Evolutionary conservation across 2,329 filamentous ascomycete genomes (phyloP).

Genomic region (Aaosphaeria pasadenensis): DNA sequence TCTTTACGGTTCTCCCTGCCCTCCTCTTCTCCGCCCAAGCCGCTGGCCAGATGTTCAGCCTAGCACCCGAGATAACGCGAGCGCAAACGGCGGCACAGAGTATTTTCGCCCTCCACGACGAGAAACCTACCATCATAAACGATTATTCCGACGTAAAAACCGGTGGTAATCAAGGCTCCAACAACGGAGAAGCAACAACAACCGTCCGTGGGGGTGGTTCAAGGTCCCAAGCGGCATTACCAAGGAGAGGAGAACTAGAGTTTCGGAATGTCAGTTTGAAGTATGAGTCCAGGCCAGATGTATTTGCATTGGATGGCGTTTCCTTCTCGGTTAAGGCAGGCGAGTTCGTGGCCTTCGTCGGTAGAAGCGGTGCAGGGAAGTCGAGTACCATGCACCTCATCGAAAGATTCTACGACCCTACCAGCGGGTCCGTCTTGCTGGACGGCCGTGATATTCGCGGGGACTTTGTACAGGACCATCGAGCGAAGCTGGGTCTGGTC

Average conservation of each 20-base stretch:
- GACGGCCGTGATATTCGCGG: conserved; percentile 42
- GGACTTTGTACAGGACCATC: conserved; percentile 33
- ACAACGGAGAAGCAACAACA: not conserved
- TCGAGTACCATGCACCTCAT: conserved; percentile 46
- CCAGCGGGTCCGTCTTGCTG: conserved; percentile 36
- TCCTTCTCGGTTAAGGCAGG: conserved; percentile 38
- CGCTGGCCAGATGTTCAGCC: conserved; percentile 46
- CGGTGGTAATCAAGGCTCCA: not conserved
- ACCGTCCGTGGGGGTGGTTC: not conserved
- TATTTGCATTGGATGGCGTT: conserved; percentile 35
- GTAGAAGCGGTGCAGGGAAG: conserved; percentile 46
- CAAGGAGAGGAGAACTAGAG: conserved; percentile 26
- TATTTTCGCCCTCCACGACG: conserved; percentile 42
- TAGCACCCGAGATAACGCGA: conserved; percentile 45
- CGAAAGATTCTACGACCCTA: conserved; percentile 46
- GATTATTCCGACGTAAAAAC: not conserved
- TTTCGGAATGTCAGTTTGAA: conserved; percentile 31
- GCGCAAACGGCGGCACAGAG: conserved; percentile 45
- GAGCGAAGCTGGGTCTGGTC: conserved; percentile 42
- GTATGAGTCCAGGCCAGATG: conserved; percentile 28
- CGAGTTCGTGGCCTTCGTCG: conserved; percentile 41
- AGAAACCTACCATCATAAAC: conserved; percentile 37
- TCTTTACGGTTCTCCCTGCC: conserved; percentile 47
- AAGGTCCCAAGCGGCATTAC: not conserved
- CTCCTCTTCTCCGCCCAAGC: conserved; percentile 47